phyloP scores from a whole-genome alignment of 768 basidiomycete species.

The Auriscalpium microsporum region DNA sequence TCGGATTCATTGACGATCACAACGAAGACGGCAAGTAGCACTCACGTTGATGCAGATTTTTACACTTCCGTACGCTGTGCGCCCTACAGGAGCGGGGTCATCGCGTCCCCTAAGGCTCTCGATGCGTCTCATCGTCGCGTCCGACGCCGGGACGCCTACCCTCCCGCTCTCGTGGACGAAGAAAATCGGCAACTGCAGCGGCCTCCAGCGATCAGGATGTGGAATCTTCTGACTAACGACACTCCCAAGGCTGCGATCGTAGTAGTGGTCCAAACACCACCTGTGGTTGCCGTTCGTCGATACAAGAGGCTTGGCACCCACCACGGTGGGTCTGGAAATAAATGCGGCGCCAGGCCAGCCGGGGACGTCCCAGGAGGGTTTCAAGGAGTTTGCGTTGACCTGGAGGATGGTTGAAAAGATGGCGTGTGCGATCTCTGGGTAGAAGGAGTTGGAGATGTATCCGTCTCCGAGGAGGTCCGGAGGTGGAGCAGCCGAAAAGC shows the following conservation, averaged over 20 bases:
- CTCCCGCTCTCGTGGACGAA: slow-evolving; percentile 11
- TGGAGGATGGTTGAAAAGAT: not conserved
- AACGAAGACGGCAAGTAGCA: no score
- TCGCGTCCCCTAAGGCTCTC: no score
- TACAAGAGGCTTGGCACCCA: not conserved
- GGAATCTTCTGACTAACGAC: no score
- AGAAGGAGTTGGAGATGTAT: not conserved
- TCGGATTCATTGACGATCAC: no score
- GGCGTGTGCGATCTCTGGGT: not conserved
- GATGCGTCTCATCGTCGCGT: slow-evolving; percentile 1
- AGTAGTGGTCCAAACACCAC: no score
- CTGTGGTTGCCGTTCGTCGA: no score
- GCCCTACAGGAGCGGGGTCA: no score
- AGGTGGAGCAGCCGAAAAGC: not conserved
- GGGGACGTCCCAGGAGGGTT: not conserved
- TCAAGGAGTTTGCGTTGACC: not conserved
- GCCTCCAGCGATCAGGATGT: not conserved
- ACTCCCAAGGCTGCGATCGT: no score
- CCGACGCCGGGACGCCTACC: slow-evolving; percentile 10
- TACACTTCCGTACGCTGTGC: no score
- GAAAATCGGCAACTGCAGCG: slow-evolving; percentile 13
- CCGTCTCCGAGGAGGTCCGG: not conserved
- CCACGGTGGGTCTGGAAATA: not conserved
- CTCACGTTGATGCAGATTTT: no score
- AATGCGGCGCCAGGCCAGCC: not conserved